Base-by-base conservation (phyloP, 805 yeast species). In the Kazachstania viticola region DNA sequence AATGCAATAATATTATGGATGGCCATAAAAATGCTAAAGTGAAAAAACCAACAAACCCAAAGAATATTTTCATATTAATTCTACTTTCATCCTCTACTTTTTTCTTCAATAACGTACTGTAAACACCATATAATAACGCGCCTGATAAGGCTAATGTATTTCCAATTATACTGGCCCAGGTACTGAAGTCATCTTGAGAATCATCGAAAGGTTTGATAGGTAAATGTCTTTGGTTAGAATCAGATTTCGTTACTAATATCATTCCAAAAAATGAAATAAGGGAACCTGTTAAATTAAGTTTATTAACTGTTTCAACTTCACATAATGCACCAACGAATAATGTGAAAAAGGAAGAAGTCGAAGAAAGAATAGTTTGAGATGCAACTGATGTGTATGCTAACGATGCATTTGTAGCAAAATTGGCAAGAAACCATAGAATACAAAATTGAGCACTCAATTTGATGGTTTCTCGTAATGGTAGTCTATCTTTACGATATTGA, bases 281-380 rank as follows among this genome's bases (percentile, higher is more conserved):
- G 5, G 88, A 67, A 0, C 95, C 94, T 15, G 68, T 42, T 1
- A 85, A 46, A 50, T 88, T 91, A 29, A 68, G 61, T 13, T 53
- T 48, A 44, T 73, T 79, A 48, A 88, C 70, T 17, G 55, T 58
- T 54, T 88, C 97, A 1, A 85, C 71, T 19, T 75, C 63, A 36
- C 75, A 75, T 17, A 80, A 40, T 33, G 76, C 72, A 1, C 97
- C 97, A 7, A 88, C 68, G 1, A 87, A 44, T 25, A 91, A 65
- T 0, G 98, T 91, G 70, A 91, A 91, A 51, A 91, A 85, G 6
- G 95, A 81, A 4, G 94, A 79, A 0, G 97, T 87, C 23, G 95
- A 80, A 13, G 95, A 80, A 25, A 91, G 59, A 16, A 91, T 88
- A 3, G 97, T 91, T 48, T 93, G 96, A 11, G 91, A 79, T 2